Conservation (phyloP, 192 early-diverging fungal genomes). For the Allomyces macrogynus region DNA sequence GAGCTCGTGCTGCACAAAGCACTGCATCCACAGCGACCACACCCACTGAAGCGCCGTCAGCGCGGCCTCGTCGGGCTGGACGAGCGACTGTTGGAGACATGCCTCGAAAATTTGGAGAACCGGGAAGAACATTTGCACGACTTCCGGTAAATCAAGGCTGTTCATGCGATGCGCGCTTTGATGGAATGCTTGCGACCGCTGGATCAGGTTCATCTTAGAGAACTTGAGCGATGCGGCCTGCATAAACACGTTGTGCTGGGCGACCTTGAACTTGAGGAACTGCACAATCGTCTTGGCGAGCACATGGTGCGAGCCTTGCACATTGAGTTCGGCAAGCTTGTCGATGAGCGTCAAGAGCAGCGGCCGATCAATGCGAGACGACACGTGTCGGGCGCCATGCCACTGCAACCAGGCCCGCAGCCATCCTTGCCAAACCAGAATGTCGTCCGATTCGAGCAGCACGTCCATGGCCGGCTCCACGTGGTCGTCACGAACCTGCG, state of each 20-base stretch:
- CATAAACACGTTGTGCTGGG: background rate
- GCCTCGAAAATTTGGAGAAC: background rate
- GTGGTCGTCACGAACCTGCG: no score
- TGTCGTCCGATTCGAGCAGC: no score
- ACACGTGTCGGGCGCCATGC: no score
- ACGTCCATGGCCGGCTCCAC: no score
- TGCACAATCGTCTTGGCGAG: background rate
- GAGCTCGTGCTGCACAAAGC: no score
- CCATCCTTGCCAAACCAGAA: no score
- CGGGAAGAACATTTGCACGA: background rate
- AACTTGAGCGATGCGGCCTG: background rate
- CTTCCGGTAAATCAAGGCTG: background rate
- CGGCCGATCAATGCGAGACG: no score
- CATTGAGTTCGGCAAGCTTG: no score
- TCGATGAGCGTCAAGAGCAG: no score
- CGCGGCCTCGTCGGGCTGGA: no score
- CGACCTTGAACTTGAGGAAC: background rate
- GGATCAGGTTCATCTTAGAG: background rate
- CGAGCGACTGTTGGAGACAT: no score
- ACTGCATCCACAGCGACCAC: background rate
- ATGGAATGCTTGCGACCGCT: background rate
- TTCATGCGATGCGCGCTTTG: background rate
- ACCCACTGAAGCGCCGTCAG: background rate
- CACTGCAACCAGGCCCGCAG: no score
- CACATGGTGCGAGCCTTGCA: slow-evolving; percentile 11